These are phyloP conservation scores for Tricholoma sp. DNA, from an alignment of 768 basidiomycete genomes.

Conservation along the genomic window DNA sequence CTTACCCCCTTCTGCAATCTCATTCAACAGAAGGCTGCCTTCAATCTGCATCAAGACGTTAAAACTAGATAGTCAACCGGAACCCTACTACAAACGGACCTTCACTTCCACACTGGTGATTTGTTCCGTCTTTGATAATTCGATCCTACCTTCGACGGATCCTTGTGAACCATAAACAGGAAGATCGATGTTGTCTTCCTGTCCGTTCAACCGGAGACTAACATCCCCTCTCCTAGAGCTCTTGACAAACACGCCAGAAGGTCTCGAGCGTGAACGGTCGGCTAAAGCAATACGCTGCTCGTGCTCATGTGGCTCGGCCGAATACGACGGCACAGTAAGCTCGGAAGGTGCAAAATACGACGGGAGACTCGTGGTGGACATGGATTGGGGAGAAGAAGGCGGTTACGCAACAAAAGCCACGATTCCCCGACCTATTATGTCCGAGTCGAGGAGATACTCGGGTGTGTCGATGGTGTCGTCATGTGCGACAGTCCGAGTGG, in stretches of 20 bases:
- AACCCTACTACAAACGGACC: constrained; percentile 26
- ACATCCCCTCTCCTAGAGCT: constrained; percentile 50
- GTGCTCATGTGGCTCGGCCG: constrained; percentile 45
- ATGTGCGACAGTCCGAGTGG: constrained; percentile 5
- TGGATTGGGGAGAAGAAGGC: constrained; percentile 15
- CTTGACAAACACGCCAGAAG: constrained; percentile 51
- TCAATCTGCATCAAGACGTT: constrained; percentile 41
- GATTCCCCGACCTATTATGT: too few species aligned
- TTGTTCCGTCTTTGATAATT: constrained; percentile 49
- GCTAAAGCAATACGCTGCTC: constrained; percentile 51
- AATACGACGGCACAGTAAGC: constrained; percentile 42
- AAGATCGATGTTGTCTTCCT: constrained; percentile 43
- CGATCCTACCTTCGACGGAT: constrained; percentile 50
- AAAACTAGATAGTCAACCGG: not conserved
- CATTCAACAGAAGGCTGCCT: constrained; percentile 52
- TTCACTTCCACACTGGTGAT: constrained; percentile 61
- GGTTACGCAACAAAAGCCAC: too few species aligned
- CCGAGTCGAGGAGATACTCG: too few species aligned
- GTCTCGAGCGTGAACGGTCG: constrained; percentile 32
- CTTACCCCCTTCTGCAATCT: constrained; percentile 65
- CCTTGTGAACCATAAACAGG: constrained; percentile 55
- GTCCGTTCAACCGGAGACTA: constrained; percentile 46
- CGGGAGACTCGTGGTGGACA: constrained; percentile 55
- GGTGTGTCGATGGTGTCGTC: not conserved
- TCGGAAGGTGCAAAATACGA: constrained; percentile 34